phyloP scores from a whole-genome alignment of 2,329 filamentous ascomycete genomes.

The Alternaria sp. region DNA sequence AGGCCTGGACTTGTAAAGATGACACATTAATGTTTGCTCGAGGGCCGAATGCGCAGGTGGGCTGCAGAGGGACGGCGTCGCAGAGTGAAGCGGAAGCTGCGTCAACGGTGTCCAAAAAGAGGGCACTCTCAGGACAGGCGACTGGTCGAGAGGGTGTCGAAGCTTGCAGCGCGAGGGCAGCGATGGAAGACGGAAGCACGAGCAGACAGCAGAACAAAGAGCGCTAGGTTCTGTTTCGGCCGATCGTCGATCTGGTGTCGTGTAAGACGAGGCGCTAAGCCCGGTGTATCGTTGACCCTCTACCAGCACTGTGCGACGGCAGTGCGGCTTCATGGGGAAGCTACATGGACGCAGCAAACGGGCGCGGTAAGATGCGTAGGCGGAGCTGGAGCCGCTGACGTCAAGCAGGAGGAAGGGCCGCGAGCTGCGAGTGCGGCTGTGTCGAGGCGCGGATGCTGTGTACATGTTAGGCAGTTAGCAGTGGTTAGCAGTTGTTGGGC shows the following conservation, averaged over 20 bases:
- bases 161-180: background rate
- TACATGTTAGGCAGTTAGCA: background rate
- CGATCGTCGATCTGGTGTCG: conserved; percentile 16
- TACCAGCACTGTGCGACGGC: conserved; percentile 4
- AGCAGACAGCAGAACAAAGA: conserved; percentile 2
- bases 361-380: background rate
- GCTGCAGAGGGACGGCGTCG: background rate
- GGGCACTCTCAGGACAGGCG: background rate
- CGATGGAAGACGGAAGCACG: background rate
- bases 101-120: conserved; percentile 1
- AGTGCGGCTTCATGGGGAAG: conserved; percentile 7
- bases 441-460: background rate
- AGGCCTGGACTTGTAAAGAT: conserved; percentile 17
- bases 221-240: conserved; percentile 15
- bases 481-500: background rate
- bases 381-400: conserved; percentile 20
- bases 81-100: conserved; percentile 10
- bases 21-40: conserved; percentile 17
- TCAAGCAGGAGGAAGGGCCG: conserved; percentile 3
- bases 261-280: conserved; percentile 10
- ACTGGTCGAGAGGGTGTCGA: no score
- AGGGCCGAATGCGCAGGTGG: background rate
- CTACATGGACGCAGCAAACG: background rate
- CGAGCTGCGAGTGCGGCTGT: background rate
- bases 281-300: background rate